Percentiles rank a stretch among this genome's conserved stretches.
phyloP scores from a whole-genome alignment of 1,139 yeast genomes.

The Hemisphaericaspora lyxosophila region DNA sequence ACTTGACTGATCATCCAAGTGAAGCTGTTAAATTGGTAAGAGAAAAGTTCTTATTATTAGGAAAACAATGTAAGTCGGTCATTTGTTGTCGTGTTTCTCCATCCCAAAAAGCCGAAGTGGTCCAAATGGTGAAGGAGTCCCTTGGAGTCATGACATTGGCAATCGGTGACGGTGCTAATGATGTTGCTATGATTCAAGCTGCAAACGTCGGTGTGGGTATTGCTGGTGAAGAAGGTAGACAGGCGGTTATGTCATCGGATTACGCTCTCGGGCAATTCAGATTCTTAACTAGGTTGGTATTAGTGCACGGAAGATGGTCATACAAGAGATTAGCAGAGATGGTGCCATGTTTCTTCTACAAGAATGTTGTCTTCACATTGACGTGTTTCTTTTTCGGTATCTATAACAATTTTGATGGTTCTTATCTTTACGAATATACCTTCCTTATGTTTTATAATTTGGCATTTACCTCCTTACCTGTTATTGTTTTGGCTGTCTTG shows the following conservation, averaged over 20 bases:
- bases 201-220: constrained; percentile 68
- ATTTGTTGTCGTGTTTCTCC: constrained; percentile 68
- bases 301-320: constrained; percentile 68
- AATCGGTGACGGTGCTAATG: constrained; percentile 69
- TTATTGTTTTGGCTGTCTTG: constrained; percentile 56
- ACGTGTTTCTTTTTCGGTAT: constrained; percentile 65
- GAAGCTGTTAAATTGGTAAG: constrained; percentile 19
- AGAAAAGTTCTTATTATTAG: constrained; percentile 51
- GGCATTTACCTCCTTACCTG: constrained; percentile 65
- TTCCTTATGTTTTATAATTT: constrained; percentile 63
- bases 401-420: constrained; percentile 58
- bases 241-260: constrained; percentile 67
- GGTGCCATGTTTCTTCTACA: constrained; percentile 66
- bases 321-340: constrained; percentile 61
- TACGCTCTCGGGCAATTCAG: constrained; percentile 67
- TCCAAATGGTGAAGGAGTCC: constrained; percentile 49
- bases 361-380: constrained; percentile 59
- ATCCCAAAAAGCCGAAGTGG: constrained; percentile 61
- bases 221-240: constrained; percentile 70
- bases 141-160: constrained; percentile 64
- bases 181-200: constrained; percentile 68
- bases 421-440: constrained; percentile 61
- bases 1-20: constrained; percentile 19
- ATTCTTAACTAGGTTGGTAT: constrained; percentile 50
- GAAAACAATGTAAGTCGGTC: constrained; percentile 61